These are phyloP conservation scores for Boletus pseudopeckii DNA, from an alignment of 768 basidiomycete species.

Conservation along the genomic window DNA sequence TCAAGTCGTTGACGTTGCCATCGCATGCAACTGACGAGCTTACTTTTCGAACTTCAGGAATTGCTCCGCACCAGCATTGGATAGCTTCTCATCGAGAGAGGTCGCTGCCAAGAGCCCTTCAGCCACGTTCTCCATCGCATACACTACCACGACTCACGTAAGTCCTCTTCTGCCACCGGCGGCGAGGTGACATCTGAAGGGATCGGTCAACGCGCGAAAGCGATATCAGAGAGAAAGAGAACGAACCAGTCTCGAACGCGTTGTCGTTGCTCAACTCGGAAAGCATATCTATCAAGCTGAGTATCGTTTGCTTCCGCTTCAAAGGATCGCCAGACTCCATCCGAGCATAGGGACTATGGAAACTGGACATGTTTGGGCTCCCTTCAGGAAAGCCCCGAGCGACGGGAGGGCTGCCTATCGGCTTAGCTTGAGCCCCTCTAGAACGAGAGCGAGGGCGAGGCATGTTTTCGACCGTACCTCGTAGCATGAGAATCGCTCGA, in stretches of 20 bases:
- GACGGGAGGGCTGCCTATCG: slow-evolving; percentile 21
- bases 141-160: slow-evolving; percentile 27
- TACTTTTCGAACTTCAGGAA: slow-evolving; percentile 49
- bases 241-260: slow-evolving; percentile 34
- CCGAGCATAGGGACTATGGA: slow-evolving; percentile 29
- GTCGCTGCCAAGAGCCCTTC: slow-evolving; percentile 30
- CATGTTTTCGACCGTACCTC: slow-evolving; percentile 31
- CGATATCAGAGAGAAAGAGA: background rate
- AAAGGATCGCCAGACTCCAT: slow-evolving; percentile 28
- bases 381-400: slow-evolving; percentile 30
- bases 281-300: slow-evolving; percentile 46
- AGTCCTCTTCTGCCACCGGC: slow-evolving; percentile 42
- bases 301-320: slow-evolving; percentile 44
- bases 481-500: slow-evolving; percentile 28
- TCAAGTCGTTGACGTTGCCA: slow-evolving; percentile 5
- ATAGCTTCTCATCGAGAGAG: slow-evolving; percentile 48
- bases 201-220: slow-evolving; percentile 5
- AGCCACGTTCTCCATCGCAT: slow-evolving; percentile 1
- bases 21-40: slow-evolving; percentile 7
- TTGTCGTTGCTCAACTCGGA: slow-evolving; percentile 43
- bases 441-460: slow-evolving; percentile 26
- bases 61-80: slow-evolving; percentile 46
- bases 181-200: slow-evolving; percentile 29
- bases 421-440: slow-evolving; percentile 24
- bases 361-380: slow-evolving; percentile 19